phyloP scores from a whole-genome alignment of 495 filamentous ascomycete genomes.

The Penicillium nucicola region DNA sequence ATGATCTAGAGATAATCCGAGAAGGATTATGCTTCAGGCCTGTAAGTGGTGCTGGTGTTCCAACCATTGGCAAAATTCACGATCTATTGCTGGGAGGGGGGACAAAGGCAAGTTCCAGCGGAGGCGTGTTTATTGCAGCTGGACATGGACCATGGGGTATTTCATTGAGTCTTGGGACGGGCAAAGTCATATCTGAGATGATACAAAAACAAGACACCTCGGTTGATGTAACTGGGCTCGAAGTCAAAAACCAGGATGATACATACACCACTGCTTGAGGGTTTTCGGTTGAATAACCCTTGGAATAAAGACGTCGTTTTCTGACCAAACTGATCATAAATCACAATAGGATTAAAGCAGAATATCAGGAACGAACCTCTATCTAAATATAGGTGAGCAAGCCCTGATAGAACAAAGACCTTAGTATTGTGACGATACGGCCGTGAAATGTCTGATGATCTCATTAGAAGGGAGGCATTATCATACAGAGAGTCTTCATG shows the following conservation, averaged over 20 bases:
- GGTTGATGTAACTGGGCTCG: slow-evolving; percentile 49
- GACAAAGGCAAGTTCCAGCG: slow-evolving; percentile 37
- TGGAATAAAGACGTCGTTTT: no score
- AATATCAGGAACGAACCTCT: no score
- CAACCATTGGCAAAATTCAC: slow-evolving; percentile 55
- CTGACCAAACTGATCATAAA: no score
- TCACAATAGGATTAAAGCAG: no score
- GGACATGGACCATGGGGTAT: slow-evolving; percentile 79
- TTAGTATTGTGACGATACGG: no score
- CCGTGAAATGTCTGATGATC: no score
- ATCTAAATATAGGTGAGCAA: no score
- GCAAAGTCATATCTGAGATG: slow-evolving; percentile 63
- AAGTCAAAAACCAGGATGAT: slow-evolving; percentile 13
- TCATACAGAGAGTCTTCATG: no score
- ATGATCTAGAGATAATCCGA: slow-evolving; percentile 60
- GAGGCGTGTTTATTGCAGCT: slow-evolving; percentile 67
- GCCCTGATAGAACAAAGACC: no score
- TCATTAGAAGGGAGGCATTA: no score
- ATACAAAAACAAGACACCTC: slow-evolving; percentile 46
- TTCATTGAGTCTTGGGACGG: slow-evolving; percentile 59
- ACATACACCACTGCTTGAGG: no score
- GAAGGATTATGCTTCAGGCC: slow-evolving; percentile 73
- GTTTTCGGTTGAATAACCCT: no score
- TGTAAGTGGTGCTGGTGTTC: slow-evolving; percentile 57
- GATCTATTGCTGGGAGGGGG: slow-evolving; percentile 52